Base-by-base conservation (phyloP, 805 yeast species). In the Candida argentea region DNA sequence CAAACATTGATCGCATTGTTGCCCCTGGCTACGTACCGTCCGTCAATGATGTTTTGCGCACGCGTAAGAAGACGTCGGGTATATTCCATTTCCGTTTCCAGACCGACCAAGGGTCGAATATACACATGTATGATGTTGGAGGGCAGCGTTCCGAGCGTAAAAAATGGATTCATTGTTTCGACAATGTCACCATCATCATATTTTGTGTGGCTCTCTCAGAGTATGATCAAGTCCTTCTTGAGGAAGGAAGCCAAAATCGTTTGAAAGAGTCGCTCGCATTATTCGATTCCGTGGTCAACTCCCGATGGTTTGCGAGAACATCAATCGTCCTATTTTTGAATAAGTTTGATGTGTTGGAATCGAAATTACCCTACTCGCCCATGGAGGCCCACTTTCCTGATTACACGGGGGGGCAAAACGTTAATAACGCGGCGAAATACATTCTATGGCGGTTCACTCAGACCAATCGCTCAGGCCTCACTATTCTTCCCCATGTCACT, bases 151-250 rank as follows among this genome's bases (percentile, higher is more conserved):
- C 93, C 3, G 98, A 91, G 59, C 75, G 98, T 30, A 83, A 82
- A 46, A 89, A 91, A 54, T 91, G 98, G 98, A 86, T 91, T 36
- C 93, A 91, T 55, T 84, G 95, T 48, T 91, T 91, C 44, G 95
- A 86, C 52, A 85, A 86, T 42, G 95, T 87, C 19, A 81, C 95
- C 0, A 65, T 82, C 26, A 79, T 87, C 28, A 83, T 87, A 34
- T 87, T 86, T 49, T 86, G 95, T 52, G 95, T 86, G 14, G 86
- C 96, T 0, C 55, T 87, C 30, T 76, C 89, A 2, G 96, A 87
- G 49, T 87, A 87, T 48, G 95, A 87, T 50, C 95, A 86, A 55
- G 77, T 73, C 3, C 56, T 87, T 34, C 54, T 83, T 33, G 96
- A 39, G 30, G 54, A 48, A 29, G 46, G 37, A 31, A 31, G 43